Conservation (phyloP, 2,329 filamentous ascomycete genomes). For the Penicillium sumatraense region DNA sequence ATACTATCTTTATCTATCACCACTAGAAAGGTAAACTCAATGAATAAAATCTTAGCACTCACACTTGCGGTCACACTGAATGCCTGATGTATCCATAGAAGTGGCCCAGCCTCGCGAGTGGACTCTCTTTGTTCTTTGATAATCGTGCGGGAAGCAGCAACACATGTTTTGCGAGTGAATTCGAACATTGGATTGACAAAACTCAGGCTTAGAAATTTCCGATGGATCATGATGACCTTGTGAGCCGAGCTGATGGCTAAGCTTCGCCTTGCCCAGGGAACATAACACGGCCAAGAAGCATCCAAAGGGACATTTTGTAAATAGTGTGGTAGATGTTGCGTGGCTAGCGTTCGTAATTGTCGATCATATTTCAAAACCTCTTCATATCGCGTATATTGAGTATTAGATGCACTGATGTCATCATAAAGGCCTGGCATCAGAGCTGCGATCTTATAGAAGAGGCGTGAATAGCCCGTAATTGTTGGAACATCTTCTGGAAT, state of each 20-base stretch:
- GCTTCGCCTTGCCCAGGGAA: conserved; percentile 45
- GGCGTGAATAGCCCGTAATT: conserved; percentile 39
- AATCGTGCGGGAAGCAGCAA: conserved; percentile 47
- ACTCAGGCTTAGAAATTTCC: conserved; percentile 48
- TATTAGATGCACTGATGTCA: conserved; percentile 37
- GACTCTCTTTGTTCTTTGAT: conserved; percentile 43
- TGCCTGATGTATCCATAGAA: conserved; percentile 50
- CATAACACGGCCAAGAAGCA: conserved; percentile 46
- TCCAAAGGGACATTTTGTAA: conserved; percentile 39
- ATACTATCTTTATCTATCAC: no score
- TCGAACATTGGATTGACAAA: conserved; percentile 49
- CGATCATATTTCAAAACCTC: conserved; percentile 47
- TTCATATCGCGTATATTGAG: conserved; percentile 46
- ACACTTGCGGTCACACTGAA: conserved; percentile 47
- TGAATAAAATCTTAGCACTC: conserved; percentile 10
- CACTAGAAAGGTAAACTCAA: no score
- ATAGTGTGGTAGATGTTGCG: conserved; percentile 40
- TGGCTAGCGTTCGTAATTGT: conserved; percentile 39
- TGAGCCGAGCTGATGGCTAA: conserved; percentile 46
- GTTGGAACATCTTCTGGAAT: conserved; percentile 42
- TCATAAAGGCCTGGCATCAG: conserved; percentile 46
- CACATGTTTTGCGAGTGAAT: conserved; percentile 49
- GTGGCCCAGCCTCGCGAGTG: conserved; percentile 43
- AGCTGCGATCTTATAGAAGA: conserved; percentile 45
- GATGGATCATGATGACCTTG: conserved; percentile 53